Base-by-base conservation (phyloP, 2,329 filamentous ascomycete species). In the Camptophora hylomeconis region DNA sequence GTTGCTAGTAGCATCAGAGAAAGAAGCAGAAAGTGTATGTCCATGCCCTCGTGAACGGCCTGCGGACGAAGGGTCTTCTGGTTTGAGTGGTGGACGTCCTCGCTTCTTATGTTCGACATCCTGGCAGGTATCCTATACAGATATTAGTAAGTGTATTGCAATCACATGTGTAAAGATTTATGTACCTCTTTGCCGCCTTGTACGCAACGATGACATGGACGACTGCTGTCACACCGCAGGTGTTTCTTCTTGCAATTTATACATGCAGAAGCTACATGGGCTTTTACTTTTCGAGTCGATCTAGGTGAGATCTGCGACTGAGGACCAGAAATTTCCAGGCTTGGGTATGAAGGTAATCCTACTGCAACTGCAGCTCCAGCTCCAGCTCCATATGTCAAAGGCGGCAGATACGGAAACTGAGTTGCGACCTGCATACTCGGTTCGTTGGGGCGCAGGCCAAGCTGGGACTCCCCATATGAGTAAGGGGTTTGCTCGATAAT, bases 171-270 rank as follows among this genome's bases (percentile, higher is more conserved):
- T 32, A 15, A 24, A 27, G 11, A 11, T 20, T 24, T 7, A 46
- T 55, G 52, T 48, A 61, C 58, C 37, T 59, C 54, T 46, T 61
- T 62, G 8, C 57, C 57, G 22, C 56, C 52, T 24, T 60, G 45
- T 22, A 61, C 53, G 44, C 58, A 62, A 45, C 58, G 44, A 37
- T 53, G 53, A 42, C 58, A 62, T 13, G 58, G 58, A 21, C 58
- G 50, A 27, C 52, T 56, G 16, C 56, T 51, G 35, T 62, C 58
- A 38, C 58, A 62, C 21, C 57, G 54, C 28, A 62, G 36, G 36
- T 62, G 58, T 40, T 62, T 62, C 41, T 56, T 57, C 38, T 62
- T 62, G 41, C 58, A 62, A 36, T 62, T 61, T 9, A 62, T 55
- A 41, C 58, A 62, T 2, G 58, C 58, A 3, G 58, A 62, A 17